Evolutionary conservation across 148 eudicot species (phyloP), one percentile per base, ranked within the genome.

Genomic region (Dianthus caryophyllus): DNA sequence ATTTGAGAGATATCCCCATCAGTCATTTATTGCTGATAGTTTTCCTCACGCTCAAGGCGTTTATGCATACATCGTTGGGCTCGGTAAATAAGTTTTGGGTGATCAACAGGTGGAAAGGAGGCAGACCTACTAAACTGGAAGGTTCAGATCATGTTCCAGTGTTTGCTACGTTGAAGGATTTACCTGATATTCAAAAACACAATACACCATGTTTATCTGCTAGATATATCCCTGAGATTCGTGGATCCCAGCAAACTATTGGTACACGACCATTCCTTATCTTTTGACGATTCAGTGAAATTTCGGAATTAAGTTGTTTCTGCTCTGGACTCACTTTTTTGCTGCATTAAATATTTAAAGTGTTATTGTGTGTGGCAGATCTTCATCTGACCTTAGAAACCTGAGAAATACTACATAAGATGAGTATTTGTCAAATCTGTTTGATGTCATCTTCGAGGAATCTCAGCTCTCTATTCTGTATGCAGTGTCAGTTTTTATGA

Each of bases 91-190:
- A n/a, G 36, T 68, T 57, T 31, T 65, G 55, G 47, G 50, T 46
- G 9, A 41, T 61, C 59, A 59, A 55, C 77, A 89, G 98, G 81
- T 84, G 93, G 91, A 92, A 87, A 74, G 94, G 84, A 63, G 88
- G 87, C 61, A 84, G 77, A 84, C 83, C 67, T 67, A 73, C 79
- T 46, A 94, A 88, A 80, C 72, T 90, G 66, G 96, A 94, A 83
- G 98, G 98, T 48, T 94, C 98, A 39, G 98, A 94, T 79, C 98
- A 94, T 75, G 95, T 70, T 82, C 98, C 98, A 30, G 98, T 94
- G 76, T 90, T 80, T 65, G 71, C 68, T 61, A 80, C 77, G 49
- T 72, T 94, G 52, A 73, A 67, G 70, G 88, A 83, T 33, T 71
- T 94, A 18, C 90, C 88, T 21, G 81, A 78, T 70, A 61, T 74